Evolutionary conservation across 495 filamentous ascomycete species (phyloP).

Genomic region (Lepidopterella palustris): DNA sequence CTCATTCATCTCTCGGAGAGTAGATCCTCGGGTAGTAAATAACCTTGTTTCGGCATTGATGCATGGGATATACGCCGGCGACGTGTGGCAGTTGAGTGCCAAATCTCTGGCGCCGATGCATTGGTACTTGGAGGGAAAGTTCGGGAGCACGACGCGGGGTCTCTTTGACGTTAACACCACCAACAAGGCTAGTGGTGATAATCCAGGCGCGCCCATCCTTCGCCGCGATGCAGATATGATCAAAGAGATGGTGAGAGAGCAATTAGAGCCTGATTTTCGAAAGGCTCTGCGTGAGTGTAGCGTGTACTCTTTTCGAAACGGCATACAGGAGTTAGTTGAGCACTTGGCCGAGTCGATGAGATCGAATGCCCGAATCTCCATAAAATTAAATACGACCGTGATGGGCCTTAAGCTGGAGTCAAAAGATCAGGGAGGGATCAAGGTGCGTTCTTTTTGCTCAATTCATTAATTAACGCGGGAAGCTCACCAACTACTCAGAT

Average conservation of each 20-base stretch:
- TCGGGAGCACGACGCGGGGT: constrained; percentile 31
- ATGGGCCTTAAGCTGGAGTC: background rate
- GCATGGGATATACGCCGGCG: constrained; percentile 93
- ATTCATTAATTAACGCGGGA: background rate
- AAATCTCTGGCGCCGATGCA: constrained; percentile 51
- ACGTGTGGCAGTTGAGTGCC: constrained; percentile 72
- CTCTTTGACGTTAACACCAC: constrained; percentile 11
- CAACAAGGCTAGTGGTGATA: background rate
- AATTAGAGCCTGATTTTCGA: constrained; percentile 26
- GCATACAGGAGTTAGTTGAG: background rate
- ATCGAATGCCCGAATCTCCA: background rate
- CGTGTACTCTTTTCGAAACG: constrained; percentile 2
- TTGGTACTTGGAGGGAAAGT: constrained; percentile 46
- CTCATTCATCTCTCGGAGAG: constrained; percentile 54
- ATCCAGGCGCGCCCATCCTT: background rate
- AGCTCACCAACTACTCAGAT: background rate
- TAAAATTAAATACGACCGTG: background rate
- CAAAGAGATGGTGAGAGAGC: constrained; percentile 18
- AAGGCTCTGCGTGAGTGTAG: background rate
- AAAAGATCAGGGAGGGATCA: background rate
- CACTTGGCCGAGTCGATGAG: background rate
- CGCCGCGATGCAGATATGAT: constrained; percentile 7
- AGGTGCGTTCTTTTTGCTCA: background rate
- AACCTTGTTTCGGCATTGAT: constrained; percentile 72
- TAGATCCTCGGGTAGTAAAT: constrained; percentile 54